A percentile compares a stretch with the other conserved stretches of the same genome.
Conservation (phyloP, 352 stramenopile species). For the Phytophthora tentaculata region DNA sequence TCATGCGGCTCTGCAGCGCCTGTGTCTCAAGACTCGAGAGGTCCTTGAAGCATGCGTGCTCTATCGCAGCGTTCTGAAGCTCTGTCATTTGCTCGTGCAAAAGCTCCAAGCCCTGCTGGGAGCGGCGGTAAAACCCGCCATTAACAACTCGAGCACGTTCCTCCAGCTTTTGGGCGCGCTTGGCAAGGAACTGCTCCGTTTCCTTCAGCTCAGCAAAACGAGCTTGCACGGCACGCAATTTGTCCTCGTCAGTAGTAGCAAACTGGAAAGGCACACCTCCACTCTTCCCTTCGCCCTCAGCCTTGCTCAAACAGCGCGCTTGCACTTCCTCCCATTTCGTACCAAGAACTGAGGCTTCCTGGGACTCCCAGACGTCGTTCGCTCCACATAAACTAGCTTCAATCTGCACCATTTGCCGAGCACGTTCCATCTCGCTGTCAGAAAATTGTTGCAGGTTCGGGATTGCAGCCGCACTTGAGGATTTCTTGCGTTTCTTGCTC, state of each 20-base stretch:
- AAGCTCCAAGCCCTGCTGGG: conserved; percentile 41
- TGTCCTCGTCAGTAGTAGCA: conserved; percentile 46
- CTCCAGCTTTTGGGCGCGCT: conserved; percentile 78
- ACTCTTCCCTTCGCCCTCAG: conserved; percentile 21
- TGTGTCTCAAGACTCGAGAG: conserved; percentile 58
- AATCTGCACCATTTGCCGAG: conserved; percentile 80
- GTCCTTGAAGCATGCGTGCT: conserved; percentile 71
- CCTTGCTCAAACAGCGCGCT: conserved; percentile 43
- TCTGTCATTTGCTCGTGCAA: conserved; percentile 48
- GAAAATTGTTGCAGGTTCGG: conserved; percentile 52
- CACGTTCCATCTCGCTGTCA: conserved; percentile 68
- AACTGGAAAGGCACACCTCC: conserved; percentile 50
- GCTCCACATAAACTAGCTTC: conserved; percentile 63
- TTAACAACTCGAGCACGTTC: conserved; percentile 72
- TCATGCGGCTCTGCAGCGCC: conserved; percentile 70
- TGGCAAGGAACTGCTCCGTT: conserved; percentile 57
- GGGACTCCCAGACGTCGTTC: conserved; percentile 50
- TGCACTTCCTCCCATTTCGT: conserved; percentile 53
- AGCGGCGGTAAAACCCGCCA: conserved; percentile 61
- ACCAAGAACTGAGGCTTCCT: conserved; percentile 21
- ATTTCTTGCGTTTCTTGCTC: conserved; percentile 76
- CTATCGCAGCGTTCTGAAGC: conserved; percentile 67
- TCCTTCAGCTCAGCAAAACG: conserved; percentile 79
- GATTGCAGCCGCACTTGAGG: conserved; percentile 21
- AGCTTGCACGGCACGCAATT: conserved; percentile 53